Evolutionary conservation across 2,329 filamentous ascomycete genomes (phyloP), one percentile per base, ranked within the genome.

Genomic region (Cladosporium sp.): DNA sequence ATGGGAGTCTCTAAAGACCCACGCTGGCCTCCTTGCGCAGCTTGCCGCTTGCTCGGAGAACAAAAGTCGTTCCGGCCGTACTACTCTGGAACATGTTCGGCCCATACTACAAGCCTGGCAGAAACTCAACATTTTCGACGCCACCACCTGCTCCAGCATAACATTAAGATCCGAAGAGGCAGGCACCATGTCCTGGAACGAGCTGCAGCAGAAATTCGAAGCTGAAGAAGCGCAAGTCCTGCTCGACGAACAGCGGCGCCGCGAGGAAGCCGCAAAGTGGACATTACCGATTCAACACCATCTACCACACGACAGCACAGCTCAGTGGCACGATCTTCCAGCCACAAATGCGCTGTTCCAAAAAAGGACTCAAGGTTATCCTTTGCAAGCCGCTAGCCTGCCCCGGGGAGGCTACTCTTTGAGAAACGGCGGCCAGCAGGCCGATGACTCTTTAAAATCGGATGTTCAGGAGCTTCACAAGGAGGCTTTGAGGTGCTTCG

Each of bases 251-350:
- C 65, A 62, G 21, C 28, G 65, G 11, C 51, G 65, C 3, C 60
- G 48, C 34, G 65, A 63, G 36, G 59, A 66, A 32, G 65, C 63
- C 6, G 46, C 25, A 14, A 67, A 68, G 32, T 69, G 69, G 66
- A 43, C 68, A 0, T 49, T 75, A 6, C 72, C 73, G 2, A 21
- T 28, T 10, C 68, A 67, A 8, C 74, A 76, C 57, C 68, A 70
- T 11, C 66, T 73, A 16, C 69, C 69, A 32, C 66, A 70, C 59
- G 69, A 74, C 21, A 70, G 70, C 18, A 65, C 66, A 25, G 70
- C 73, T 16, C 68, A 71, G 3, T 75, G 74, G 73, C 70, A 75
- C 59, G 70, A 71, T 28, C 72, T 76, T 14, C 74, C 74, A 6
- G 74, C 74, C 10, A 70, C 71, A 6, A 76, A 76, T 53, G 74